Evolutionary conservation across 345 rosid species (phyloP).

Genomic region (Camelina hispida): DNA sequence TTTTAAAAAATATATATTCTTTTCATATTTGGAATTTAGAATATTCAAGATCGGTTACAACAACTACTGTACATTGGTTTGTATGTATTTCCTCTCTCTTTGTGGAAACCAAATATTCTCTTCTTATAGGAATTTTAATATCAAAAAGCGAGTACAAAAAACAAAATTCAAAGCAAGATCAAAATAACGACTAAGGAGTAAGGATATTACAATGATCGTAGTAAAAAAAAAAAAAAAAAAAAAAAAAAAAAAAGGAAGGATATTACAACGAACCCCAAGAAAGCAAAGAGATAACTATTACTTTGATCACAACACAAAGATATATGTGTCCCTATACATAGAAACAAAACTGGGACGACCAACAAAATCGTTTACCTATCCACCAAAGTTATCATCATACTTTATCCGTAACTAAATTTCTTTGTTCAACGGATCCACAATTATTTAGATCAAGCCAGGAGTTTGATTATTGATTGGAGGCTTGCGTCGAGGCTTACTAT

Average conservation of each 20-base stretch:
- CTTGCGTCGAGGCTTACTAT: slow-evolving; percentile 9
- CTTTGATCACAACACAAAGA: slow-evolving; percentile 16
- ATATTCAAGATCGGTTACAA: too few relatives aligned
- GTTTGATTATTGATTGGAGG: slow-evolving; percentile 14
- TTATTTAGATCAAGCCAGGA: background rate
- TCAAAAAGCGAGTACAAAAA: background rate
- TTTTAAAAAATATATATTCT: too few relatives aligned
- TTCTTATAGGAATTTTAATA: too few relatives aligned
- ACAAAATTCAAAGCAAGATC: background rate
- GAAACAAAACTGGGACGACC: slow-evolving; percentile 26
- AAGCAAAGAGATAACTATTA: slow-evolving; percentile 11
- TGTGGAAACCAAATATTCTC: too few relatives aligned
- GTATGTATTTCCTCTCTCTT: too few relatives aligned
- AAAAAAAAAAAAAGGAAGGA: too few relatives aligned
- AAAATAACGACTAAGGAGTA: background rate
- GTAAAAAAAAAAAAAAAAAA: too few relatives aligned
- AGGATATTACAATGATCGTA: too few relatives aligned
- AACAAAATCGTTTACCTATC: slow-evolving; percentile 1
- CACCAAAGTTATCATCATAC: slow-evolving; percentile 1
- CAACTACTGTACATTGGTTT: too few relatives aligned
- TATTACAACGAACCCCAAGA: background rate
- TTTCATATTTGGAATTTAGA: background rate
- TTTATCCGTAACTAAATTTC: background rate
- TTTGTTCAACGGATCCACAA: background rate
- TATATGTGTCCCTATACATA: too few relatives aligned